Conservation (phyloP, 2,329 filamentous ascomycete species). For the Cladosporium sp. region DNA sequence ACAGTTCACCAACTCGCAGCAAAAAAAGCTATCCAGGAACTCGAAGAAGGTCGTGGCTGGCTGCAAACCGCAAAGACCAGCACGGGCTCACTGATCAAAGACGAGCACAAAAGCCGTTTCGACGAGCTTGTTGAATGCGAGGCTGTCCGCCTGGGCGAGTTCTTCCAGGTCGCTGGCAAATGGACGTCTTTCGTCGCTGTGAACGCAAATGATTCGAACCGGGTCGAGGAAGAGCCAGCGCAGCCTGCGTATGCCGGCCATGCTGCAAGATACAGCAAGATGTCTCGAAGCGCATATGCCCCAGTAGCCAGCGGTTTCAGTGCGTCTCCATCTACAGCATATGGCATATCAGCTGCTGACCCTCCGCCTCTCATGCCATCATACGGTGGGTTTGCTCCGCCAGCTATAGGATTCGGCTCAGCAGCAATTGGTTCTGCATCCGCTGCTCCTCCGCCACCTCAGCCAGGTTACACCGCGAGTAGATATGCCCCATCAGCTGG, state of each 20-base stretch:
- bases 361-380: background rate
- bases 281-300: background rate
- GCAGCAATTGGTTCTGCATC: background rate
- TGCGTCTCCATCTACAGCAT: no score
- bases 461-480: background rate
- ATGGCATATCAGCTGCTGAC: background rate
- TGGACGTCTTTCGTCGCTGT: constrained; percentile 74
- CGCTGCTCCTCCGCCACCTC: background rate
- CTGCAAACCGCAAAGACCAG: constrained; percentile 50
- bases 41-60: constrained; percentile 72
- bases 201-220: constrained; percentile 36
- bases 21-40: constrained; percentile 65
- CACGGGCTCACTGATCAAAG: constrained; percentile 46
- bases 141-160: constrained; percentile 64
- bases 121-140: constrained; percentile 64
- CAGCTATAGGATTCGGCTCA: background rate
- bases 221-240: background rate
- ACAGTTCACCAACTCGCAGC: constrained; percentile 72
- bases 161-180: constrained; percentile 67
- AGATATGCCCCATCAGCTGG: background rate
- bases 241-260: background rate
- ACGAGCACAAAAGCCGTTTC: constrained; percentile 54
- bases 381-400: background rate
- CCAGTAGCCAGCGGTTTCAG: no score
- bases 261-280: background rate